phyloP scores from a whole-genome alignment of 768 basidiomycete species.

The Tulasnella sp. region DNA sequence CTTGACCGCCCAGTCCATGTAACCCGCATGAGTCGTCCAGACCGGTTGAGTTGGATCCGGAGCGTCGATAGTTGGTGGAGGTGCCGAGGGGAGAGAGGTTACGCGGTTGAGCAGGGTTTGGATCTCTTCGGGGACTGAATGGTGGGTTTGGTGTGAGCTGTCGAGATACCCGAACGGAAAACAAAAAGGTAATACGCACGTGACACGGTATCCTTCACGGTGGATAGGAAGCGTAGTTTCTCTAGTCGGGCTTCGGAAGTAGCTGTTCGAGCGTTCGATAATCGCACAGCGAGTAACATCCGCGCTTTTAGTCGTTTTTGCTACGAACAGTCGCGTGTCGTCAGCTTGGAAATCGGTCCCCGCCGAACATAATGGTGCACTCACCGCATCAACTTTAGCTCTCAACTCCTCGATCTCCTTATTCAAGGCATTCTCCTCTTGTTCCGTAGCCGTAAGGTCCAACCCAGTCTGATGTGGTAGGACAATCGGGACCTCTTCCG shows the following conservation, averaged over 20 bases:
- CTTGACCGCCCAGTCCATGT: conserved; percentile 66
- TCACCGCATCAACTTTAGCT: conserved; percentile 58
- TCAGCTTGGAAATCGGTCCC: conserved; percentile 2
- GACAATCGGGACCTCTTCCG: conserved; percentile 58
- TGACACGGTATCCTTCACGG: conserved; percentile 37
- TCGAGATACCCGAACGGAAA: conserved; percentile 39
- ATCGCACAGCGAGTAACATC: conserved; percentile 42
- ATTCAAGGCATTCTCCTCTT: conserved; percentile 45
- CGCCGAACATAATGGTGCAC: conserved; percentile 29
- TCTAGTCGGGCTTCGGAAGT: conserved; percentile 2
- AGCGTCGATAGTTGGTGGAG: conserved; percentile 1
- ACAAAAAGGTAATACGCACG: conserved; percentile 33
- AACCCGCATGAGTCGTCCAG: conserved; percentile 74
- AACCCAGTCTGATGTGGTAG: conserved; percentile 68
- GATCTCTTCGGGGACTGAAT: conserved; percentile 22
- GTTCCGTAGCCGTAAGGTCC: conserved; percentile 53
- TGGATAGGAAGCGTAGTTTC: conserved; percentile 31
- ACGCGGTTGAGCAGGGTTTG: conserved; percentile 25
- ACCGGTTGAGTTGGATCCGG: conserved; percentile 58
- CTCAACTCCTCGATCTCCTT: conserved; percentile 63
- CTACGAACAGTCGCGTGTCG: conserved; percentile 33
- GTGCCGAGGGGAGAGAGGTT: neutral
- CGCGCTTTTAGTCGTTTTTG: conserved; percentile 57
- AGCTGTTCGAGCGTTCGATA: conserved; percentile 6
- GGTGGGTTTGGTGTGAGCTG: conserved; percentile 33